A percentile compares a stretch with the other conserved stretches of the same genome.
phyloP scores from a whole-genome alignment of 371 early-diverging fungal species.

The Enterocytospora artemiae region DNA sequence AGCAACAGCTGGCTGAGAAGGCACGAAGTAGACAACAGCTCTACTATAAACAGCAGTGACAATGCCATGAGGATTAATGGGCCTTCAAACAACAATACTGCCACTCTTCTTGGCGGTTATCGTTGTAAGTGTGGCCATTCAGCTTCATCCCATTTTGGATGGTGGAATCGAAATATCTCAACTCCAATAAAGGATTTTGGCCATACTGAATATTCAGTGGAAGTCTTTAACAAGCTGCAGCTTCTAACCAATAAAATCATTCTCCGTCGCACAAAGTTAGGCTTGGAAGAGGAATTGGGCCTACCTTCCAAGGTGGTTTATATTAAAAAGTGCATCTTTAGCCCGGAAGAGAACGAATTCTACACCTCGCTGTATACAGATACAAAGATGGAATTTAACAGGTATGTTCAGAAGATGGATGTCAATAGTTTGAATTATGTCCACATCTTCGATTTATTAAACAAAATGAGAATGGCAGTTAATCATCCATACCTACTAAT shows the following conservation, averaged over 20 bases:
- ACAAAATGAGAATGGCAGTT: constrained; percentile 62
- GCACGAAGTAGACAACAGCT: constrained; percentile 7
- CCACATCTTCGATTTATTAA: constrained; percentile 63
- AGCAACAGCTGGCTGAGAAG: constrained; percentile 65
- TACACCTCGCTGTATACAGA: constrained; percentile 71
- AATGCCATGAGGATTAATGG: too few species aligned
- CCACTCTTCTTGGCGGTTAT: background rate
- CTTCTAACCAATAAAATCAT: constrained; percentile 72
- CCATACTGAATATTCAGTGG: constrained; percentile 60
- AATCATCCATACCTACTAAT: constrained; percentile 74
- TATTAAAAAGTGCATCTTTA: constrained; percentile 70
- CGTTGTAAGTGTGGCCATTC: constrained; percentile 39
- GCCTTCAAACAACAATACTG: too few species aligned
- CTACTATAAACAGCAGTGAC: too few species aligned
- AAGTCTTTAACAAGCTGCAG: constrained; percentile 67
- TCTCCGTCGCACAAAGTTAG: constrained; percentile 77
- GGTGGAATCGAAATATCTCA: constrained; percentile 84
- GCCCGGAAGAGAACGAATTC: constrained; percentile 77
- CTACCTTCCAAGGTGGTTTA: constrained; percentile 73
- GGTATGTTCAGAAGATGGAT: constrained; percentile 71
- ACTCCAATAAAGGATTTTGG: constrained; percentile 76
- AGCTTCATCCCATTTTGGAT: constrained; percentile 66
- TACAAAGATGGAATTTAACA: constrained; percentile 62
- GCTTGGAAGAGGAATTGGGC: constrained; percentile 76
- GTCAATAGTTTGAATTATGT: constrained; percentile 84